phyloP scores from a whole-genome alignment of 2,329 filamentous ascomycete genomes.

The Tolypocladium ovalisporum region DNA sequence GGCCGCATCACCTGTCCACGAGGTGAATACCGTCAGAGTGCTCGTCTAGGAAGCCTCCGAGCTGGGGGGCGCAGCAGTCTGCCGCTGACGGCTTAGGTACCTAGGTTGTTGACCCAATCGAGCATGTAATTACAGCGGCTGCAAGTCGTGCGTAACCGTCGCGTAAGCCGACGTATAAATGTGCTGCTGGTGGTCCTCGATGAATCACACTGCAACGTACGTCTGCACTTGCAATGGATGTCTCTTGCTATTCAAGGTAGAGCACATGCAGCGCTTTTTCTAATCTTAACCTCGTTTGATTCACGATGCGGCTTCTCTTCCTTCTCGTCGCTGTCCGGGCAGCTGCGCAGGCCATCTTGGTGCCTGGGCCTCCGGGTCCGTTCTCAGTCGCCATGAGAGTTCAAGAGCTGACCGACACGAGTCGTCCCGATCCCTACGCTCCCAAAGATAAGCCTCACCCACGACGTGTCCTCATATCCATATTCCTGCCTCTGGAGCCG shows the following conservation, averaged over 20 bases:
- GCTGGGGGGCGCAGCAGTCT: not conserved
- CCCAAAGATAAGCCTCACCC: constrained; percentile 3
- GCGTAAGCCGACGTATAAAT: not conserved
- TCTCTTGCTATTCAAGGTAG: no score
- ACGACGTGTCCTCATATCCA: not conserved
- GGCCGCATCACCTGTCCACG: not conserved
- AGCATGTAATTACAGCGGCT: not conserved
- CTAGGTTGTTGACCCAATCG: not conserved
- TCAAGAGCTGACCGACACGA: constrained; percentile 8
- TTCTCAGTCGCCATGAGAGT: constrained; percentile 5
- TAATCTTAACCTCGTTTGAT: no score
- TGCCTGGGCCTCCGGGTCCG: not conserved
- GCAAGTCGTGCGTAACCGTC: not conserved
- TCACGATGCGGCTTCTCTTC: not conserved
- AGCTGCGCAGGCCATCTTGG: constrained; percentile 4
- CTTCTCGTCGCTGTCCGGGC: not conserved
- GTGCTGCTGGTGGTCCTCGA: not conserved
- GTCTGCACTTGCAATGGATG: not conserved
- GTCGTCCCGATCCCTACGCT: constrained; percentile 9
- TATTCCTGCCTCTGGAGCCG: not conserved
- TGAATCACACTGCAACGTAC: not conserved
- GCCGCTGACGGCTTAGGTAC: not conserved
- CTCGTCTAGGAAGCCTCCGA: not conserved
- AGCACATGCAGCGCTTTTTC: not conserved
- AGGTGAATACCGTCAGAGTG: not conserved